These are phyloP conservation scores for Xerocomus spinulosus DNA, from an alignment of 768 basidiomycete genomes.

Conservation along the genomic window DNA sequence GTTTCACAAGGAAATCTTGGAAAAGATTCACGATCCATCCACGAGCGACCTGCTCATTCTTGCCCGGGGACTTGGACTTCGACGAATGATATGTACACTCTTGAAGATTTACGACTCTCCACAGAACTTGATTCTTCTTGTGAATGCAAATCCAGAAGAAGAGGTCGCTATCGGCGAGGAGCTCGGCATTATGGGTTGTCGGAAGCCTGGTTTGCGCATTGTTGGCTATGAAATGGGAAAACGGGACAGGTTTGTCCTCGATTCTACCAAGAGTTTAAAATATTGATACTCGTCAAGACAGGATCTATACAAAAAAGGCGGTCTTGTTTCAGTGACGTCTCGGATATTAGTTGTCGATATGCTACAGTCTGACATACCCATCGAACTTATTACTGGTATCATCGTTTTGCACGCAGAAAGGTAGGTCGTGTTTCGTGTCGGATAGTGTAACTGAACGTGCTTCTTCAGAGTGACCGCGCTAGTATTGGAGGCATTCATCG, in stretches of 20 bases:
- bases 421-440: conserved; percentile 37
- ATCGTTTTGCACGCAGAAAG: conserved; percentile 88
- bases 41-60: conserved; percentile 73
- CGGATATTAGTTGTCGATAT: conserved; percentile 95
- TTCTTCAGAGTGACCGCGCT: conserved; percentile 72
- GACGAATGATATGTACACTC: conserved; percentile 77
- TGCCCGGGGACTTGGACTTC: conserved; percentile 86
- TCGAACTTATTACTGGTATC: conserved; percentile 81
- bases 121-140: conserved; percentile 75
- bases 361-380: conserved; percentile 81
- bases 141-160: conserved; percentile 82
- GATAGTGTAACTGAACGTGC: not conserved
- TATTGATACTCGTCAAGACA: conserved; percentile 46
- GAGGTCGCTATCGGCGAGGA: conserved; percentile 91
- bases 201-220: conserved; percentile 77
- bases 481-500: conserved; percentile 88
- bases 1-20: conserved; percentile 64
- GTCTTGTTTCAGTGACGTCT: conserved; percentile 87
- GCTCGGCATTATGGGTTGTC: conserved; percentile 85
- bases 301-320: conserved; percentile 81
- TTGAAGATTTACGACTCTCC: conserved; percentile 91
- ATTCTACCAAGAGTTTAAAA: not conserved
- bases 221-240: conserved; percentile 77
- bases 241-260: conserved; percentile 63
- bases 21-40: conserved; percentile 68